phyloP scores from a whole-genome alignment of 176 grass and related monocot genomes.

The Dendrocalamus sinicus region DNA sequence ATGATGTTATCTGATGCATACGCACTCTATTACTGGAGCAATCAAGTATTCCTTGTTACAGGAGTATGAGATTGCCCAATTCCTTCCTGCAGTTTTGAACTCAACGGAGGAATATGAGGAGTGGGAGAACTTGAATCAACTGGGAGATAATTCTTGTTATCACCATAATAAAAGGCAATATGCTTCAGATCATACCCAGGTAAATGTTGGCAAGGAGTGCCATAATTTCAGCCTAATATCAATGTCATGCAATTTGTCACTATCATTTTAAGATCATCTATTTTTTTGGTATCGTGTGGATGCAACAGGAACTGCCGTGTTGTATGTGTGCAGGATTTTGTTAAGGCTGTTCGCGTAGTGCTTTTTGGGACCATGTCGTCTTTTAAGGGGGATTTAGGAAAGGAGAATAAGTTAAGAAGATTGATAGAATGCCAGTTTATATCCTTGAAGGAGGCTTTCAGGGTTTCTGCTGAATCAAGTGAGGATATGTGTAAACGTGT shows the following conservation, averaged over 20 bases:
- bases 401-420: constrained; percentile 45
- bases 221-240: not conserved
- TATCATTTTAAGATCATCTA: not conserved
- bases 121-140: constrained; percentile 54
- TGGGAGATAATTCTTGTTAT: constrained; percentile 17
- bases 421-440: constrained; percentile 63
- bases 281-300: constrained; percentile 9
- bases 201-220: not conserved
- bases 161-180: constrained; percentile 47
- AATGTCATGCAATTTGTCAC: not conserved
- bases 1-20: not conserved
- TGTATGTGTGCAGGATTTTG: constrained; percentile 64
- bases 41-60: constrained; percentile 66
- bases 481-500: constrained; percentile 49
- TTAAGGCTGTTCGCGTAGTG: constrained; percentile 54
- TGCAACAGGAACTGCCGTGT: not conserved
- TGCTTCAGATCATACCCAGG: constrained; percentile 83
- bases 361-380: constrained; percentile 54
- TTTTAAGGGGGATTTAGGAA: constrained; percentile 40
- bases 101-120: constrained; percentile 49
- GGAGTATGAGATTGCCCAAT: constrained; percentile 52
- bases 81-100: constrained; percentile 66
- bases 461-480: constrained; percentile 43
- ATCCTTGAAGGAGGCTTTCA: constrained; percentile 57
- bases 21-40: constrained; percentile 53